Evolutionary conservation across 176 grass and related monocot species (phyloP).

Genomic region (Raddia distichophylla): DNA sequence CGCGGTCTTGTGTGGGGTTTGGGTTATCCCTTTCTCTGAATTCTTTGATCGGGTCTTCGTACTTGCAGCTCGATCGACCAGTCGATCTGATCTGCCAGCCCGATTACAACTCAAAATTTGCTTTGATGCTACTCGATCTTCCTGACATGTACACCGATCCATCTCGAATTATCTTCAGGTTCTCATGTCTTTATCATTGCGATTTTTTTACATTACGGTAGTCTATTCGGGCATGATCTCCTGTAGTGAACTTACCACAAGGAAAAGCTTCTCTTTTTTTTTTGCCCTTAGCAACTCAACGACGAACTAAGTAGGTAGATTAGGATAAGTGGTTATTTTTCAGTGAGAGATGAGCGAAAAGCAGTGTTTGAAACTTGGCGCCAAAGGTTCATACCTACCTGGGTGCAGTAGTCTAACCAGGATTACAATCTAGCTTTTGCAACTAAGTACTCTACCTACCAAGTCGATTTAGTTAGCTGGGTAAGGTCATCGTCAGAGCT

Average conservation of each 20-base stretch:
- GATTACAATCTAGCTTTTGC: constrained; percentile 11
- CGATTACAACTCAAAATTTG: constrained; percentile 33
- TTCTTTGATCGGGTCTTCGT: constrained; percentile 21
- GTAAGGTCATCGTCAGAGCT: background rate
- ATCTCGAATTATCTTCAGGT: background rate
- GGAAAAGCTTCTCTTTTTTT: background rate
- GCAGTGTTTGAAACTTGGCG: constrained; percentile 42
- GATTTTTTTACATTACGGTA: constrained; percentile 3
- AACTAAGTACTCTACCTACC: background rate
- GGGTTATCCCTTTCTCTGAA: constrained; percentile 35
- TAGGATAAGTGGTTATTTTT: background rate
- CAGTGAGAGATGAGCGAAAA: background rate
- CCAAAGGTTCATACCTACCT: constrained; percentile 29
- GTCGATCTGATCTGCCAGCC: background rate
- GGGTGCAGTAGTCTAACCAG: background rate
- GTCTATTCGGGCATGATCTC: constrained; percentile 6
- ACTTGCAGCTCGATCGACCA: background rate
- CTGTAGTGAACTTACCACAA: background rate
- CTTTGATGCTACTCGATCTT: constrained; percentile 24
- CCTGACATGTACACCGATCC: constrained; percentile 12
- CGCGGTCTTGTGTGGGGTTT: constrained; percentile 32
- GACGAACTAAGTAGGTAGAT: background rate
- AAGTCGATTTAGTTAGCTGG: background rate
- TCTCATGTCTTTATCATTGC: constrained; percentile 31
- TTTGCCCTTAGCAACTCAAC: background rate